Evolutionary conservation across 257 asterid species (phyloP), one percentile per base, ranked within the genome.

Genomic region (Przewalskia tangutica): DNA sequence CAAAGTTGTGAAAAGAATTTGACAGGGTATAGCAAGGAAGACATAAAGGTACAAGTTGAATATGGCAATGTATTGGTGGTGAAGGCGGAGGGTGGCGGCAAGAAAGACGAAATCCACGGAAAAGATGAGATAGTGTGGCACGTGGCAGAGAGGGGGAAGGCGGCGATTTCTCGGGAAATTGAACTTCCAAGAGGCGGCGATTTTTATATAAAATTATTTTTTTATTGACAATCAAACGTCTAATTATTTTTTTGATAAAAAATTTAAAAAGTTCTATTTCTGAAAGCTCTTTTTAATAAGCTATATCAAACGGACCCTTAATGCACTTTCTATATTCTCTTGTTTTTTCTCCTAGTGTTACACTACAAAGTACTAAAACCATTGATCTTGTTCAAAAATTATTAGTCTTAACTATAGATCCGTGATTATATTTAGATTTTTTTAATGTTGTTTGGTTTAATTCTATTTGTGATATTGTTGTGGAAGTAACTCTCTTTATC

Each of bases 51-150:
- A 6, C 91, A 93, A 46, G 93, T 94, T 6, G 97, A 90, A 75
- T 94, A 93, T 44, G 97, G 95, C 77, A 91, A 91, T 67, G 53
- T 89, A 5, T 80, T 91, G 86, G 94, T 85, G 78, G 86, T 94
- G 32, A 90, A 90, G 81, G 92, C 83, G n/a, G 97, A 91, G 85
- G 87, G 84, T 0, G 89, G 84, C 0, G 79, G 60, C 46, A 50
- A 75, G 81, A 87, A 86, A 44, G 93, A 84, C 23, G 89, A 86
- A 17, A 40, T 44, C 0, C 40, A 46, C 14, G 90, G 77, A 76
- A 91, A 89, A 18, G 91, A 91, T 60, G 97, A 88, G 60, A 32
- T 75, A 2, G 90, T 93, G 44, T 94, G 97, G 98, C 97, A 94
- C 46, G 93, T 89, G 87, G 93, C 98, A 64, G 97, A 93, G 94